Evolutionary conservation across 331 rosid genomes (phyloP), one percentile per base, ranked within the genome.

Genomic region (Acacia concinna): DNA sequence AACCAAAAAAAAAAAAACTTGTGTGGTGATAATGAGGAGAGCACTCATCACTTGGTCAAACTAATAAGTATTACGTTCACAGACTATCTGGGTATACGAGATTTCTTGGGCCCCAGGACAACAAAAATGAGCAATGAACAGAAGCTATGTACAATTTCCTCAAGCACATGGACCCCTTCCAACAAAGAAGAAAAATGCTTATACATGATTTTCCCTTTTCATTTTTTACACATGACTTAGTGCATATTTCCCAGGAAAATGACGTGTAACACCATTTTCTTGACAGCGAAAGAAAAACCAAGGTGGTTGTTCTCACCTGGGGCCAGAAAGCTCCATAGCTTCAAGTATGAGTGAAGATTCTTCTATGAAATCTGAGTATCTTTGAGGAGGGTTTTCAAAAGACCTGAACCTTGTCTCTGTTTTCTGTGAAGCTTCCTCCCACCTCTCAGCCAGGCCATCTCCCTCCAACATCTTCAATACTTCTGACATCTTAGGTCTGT

Each of bases 251-350:
- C 84, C 86, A 79, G 85, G 88, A 86, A 87, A 82, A 81, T 13
- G 46, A 70, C 77, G 67, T 71, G 59, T 51, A 63, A 83, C 85
- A 66, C 49, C 44, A 59, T 43, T 73, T 71, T 66, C 49, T 64
- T 56, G 51, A 76, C 68, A 43, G 52, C 65, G 78, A 65, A 78
- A 71, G 78, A 65, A 78, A 71, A 81, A 72, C 69, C 78, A 82
- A 59, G 75, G 80, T 75, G 79, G 14, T 41, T 68, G 56, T 25
- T 43, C 62, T 54, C 84, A 96, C 89, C 99, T 90, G 56, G 99
- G 99, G 38, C 99, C 99, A 38, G 99, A 96, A 74, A 96, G 99
- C 87, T 96, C 99, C 97, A 96, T 91, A 34, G 98, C 98, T 85
- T 96, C 99, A 18, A 91, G 68, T 62, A 96, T 93, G 63, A 96